phyloP scores from a whole-genome alignment of 139 green algal species.

The Pseudopediastrum boryanum region DNA sequence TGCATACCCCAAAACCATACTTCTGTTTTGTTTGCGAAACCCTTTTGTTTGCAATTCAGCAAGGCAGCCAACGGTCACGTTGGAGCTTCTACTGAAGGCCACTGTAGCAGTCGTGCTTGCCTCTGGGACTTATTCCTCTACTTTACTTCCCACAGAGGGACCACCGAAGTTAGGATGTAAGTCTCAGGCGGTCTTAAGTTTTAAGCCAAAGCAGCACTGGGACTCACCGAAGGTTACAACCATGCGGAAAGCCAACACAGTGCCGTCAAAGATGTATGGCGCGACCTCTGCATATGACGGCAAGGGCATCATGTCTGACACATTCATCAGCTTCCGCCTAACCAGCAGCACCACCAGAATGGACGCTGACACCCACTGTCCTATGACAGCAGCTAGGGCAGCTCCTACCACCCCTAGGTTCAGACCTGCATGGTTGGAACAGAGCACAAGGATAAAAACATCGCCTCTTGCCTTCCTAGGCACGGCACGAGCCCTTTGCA shows the following conservation, averaged over 20 bases:
- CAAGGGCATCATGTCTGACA: conserved; percentile 44
- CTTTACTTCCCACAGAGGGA: no score
- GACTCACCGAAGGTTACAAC: conserved; percentile 59
- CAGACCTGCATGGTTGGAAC: conserved; percentile 40
- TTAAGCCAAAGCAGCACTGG: no score
- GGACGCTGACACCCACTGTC: conserved; percentile 29
- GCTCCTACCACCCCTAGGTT: conserved; percentile 55
- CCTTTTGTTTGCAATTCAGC: no score
- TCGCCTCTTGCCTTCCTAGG: no score
- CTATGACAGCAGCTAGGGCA: conserved; percentile 47
- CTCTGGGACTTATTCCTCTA: not conserved
- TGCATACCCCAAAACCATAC: no score
- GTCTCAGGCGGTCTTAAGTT: no score
- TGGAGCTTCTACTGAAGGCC: no score
- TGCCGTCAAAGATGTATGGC: conserved; percentile 48
- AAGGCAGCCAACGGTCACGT: no score
- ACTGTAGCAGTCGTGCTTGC: not conserved
- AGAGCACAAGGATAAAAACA: conserved; percentile 18
- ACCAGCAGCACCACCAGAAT: conserved; percentile 47
- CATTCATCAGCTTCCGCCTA: conserved; percentile 33
- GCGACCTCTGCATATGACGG: conserved; percentile 41
- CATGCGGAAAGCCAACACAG: conserved; percentile 55
- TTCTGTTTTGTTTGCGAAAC: no score
- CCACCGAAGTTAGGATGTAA: no score
- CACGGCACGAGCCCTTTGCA: no score